Conservation (phyloP, 768 basidiomycete species). For the Tulasnella sp. region DNA sequence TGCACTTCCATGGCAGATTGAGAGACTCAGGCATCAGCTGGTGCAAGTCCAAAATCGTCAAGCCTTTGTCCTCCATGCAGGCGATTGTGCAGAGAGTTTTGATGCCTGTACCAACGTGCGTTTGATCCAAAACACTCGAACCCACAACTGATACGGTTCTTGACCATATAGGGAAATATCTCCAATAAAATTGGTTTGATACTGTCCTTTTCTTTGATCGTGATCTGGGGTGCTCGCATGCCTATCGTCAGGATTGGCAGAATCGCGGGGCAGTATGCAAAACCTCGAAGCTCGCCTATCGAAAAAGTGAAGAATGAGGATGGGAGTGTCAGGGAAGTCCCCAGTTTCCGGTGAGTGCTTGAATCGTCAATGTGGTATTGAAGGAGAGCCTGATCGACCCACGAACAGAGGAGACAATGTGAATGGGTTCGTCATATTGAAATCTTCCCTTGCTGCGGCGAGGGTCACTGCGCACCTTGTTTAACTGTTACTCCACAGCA, state of each 20-base stretch:
- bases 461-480: constrained; percentile 7
- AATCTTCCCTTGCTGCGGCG: too few relatives aligned
- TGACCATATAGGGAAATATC: constrained; percentile 63
- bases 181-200: constrained; percentile 81
- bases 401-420: constrained; percentile 80
- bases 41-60: constrained; percentile 69
- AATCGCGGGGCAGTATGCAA: constrained; percentile 94
- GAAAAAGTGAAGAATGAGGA: constrained; percentile 54
- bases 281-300: constrained; percentile 73
- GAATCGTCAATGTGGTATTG: not conserved
- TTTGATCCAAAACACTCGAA: too few relatives aligned
- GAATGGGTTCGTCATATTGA: constrained; percentile 65
- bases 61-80: constrained; percentile 91
- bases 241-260: constrained; percentile 89
- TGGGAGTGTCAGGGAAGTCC: constrained; percentile 40
- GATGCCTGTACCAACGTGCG: constrained; percentile 77
- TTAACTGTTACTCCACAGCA: constrained; percentile 28
- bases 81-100: constrained; percentile 95
- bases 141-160: constrained; percentile 22
- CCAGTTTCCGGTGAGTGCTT: constrained; percentile 71
- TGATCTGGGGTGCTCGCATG: constrained; percentile 84
- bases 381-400: not conserved
- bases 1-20: constrained; percentile 40
- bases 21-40: constrained; percentile 70
- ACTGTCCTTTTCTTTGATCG: constrained; percentile 86